Evolutionary conservation across 441 rosid genomes (phyloP).

Genomic region (Eruca vesicaria): DNA sequence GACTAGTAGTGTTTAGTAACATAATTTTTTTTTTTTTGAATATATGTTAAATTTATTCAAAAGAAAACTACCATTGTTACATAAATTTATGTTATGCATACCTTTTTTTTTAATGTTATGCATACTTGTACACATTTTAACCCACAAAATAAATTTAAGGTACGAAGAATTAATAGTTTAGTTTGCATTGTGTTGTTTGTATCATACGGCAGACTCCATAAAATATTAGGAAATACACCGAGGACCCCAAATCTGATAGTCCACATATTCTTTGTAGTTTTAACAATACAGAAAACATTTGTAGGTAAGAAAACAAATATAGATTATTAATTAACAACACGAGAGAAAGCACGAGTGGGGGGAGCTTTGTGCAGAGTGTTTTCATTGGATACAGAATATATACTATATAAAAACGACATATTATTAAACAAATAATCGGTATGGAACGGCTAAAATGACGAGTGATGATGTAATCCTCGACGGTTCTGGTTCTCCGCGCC

Average conservation of each 20-base stretch:
- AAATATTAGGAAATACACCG: neutral
- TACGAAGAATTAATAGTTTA: neutral
- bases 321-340: neutral
- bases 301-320: neutral
- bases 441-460: conserved; percentile 11
- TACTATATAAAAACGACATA: neutral
- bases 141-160: neutral
- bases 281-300: neutral
- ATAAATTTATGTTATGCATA: neutral
- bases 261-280: neutral
- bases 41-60: no score
- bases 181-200: neutral
- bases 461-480: conserved; percentile 25
- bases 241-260: conserved; percentile 4
- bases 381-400: conserved; percentile 8
- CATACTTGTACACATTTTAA: neutral
- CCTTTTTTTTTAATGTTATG: no score
- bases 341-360: conserved; percentile 24
- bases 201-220: neutral
- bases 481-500: conserved; percentile 32
- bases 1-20: neutral
- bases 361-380: conserved; percentile 33
- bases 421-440: neutral
- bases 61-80: no score
- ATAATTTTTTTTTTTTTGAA: no score